phyloP scores from a whole-genome alignment of 2,329 filamentous ascomycete species.

The Venturia effusa region DNA sequence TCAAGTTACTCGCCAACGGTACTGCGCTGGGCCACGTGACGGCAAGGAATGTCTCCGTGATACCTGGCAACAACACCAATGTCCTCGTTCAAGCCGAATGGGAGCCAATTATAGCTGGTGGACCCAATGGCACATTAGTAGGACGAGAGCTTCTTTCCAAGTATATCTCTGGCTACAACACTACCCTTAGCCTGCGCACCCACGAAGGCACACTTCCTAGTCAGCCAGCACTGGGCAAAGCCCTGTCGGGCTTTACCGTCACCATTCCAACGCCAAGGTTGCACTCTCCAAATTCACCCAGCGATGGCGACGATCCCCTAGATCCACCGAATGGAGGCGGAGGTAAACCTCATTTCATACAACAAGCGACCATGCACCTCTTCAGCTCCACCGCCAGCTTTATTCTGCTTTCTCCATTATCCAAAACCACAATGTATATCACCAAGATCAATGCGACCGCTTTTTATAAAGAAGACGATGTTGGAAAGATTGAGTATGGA shows the following conservation, averaged over 20 bases:
- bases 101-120: constrained; percentile 56
- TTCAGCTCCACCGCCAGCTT: constrained; percentile 81
- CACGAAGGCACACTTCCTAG: constrained; percentile 64
- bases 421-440: constrained; percentile 62
- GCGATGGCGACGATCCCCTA: constrained; percentile 26
- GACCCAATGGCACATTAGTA: constrained; percentile 46
- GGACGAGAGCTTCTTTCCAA: constrained; percentile 69
- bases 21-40: constrained; percentile 66
- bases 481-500: constrained; percentile 68
- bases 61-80: constrained; percentile 60
- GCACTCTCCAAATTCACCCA: constrained; percentile 38
- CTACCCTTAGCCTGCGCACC: constrained; percentile 61
- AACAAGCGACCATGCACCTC: constrained; percentile 65
- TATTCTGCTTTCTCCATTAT: constrained; percentile 67
- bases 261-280: constrained; percentile 62
- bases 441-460: constrained; percentile 76
- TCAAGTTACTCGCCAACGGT: constrained; percentile 64
- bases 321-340: constrained; percentile 40
- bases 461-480: constrained; percentile 69
- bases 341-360: constrained; percentile 58
- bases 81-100: constrained; percentile 59
- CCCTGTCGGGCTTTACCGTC: constrained; percentile 60
- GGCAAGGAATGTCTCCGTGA: constrained; percentile 51
- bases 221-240: constrained; percentile 59
- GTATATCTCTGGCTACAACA: constrained; percentile 80